Evolutionary conservation across 106 monocot genomes (phyloP).

Genomic region (Posidonia australis): DNA sequence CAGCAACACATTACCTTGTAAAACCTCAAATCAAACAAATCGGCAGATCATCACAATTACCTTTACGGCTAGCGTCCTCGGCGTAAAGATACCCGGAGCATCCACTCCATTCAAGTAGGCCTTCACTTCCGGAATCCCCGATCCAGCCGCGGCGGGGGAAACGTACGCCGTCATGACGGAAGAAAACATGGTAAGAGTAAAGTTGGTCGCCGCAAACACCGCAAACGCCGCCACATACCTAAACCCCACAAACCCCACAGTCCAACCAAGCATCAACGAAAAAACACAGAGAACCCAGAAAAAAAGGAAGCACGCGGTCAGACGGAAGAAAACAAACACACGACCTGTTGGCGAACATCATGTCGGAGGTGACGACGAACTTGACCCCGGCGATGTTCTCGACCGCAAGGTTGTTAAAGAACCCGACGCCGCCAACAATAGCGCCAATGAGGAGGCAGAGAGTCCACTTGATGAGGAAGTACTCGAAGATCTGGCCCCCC

Average conservation of each 20-base stretch:
- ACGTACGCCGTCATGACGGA: slow-evolving; percentile 37
- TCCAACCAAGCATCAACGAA: too few relatives aligned
- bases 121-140: slow-evolving; percentile 77
- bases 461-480: slow-evolving; percentile 64
- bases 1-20: too few relatives aligned
- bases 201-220: slow-evolving; percentile 40
- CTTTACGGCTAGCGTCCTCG: slow-evolving; percentile 52
- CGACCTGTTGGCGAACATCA: slow-evolving; percentile 33
- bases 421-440: slow-evolving; percentile 32
- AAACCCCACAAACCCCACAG: too few relatives aligned
- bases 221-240: slow-evolving; percentile 45
- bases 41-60: slow-evolving; percentile 25
- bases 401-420: slow-evolving; percentile 62
- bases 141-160: slow-evolving; percentile 66
- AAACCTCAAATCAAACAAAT: too few relatives aligned
- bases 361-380: slow-evolving; percentile 50
- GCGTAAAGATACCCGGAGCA: slow-evolving; percentile 49
- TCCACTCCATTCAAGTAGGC: slow-evolving; percentile 82
- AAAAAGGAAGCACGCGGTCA: too few relatives aligned
- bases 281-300: too few relatives aligned
- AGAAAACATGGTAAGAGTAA: slow-evolving; percentile 48
- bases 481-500: slow-evolving; percentile 36
- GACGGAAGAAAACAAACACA: too few relatives aligned
- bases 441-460: slow-evolving; percentile 58
- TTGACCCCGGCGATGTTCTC: slow-evolving; percentile 80